Conservation (phyloP, 768 basidiomycete species). For the Naganishia randhawae region DNA sequence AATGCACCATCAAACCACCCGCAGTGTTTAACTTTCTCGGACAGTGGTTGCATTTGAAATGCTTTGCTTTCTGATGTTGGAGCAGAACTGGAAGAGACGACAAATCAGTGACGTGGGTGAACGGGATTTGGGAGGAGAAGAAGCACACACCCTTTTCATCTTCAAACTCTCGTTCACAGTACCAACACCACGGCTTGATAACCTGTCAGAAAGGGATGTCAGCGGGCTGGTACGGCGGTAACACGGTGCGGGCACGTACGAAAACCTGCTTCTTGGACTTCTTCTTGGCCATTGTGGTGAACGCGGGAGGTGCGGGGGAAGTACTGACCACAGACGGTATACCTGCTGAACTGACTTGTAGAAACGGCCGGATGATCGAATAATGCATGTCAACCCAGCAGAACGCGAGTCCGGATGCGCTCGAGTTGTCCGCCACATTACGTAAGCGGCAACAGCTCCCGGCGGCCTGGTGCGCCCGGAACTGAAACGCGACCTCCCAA, state of each 20-base stretch:
- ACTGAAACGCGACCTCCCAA: background rate
- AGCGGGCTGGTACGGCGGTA: background rate
- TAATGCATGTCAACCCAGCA: background rate
- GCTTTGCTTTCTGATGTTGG: conserved; percentile 99
- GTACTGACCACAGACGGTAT: background rate
- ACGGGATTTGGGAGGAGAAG: background rate
- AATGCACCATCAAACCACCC: conserved; percentile 93
- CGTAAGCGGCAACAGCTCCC: background rate
- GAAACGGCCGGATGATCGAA: background rate
- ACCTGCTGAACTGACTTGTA: background rate
- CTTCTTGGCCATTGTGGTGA: conserved; percentile 46
- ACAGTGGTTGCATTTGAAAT: conserved; percentile 96
- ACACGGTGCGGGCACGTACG: conserved; percentile 34
- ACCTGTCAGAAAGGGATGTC: conserved; percentile 30
- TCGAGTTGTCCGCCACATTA: background rate
- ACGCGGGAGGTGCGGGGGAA: background rate
- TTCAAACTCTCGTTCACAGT: conserved; percentile 98
- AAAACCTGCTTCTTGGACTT: conserved; percentile 45
- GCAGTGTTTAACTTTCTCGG: conserved; percentile 93
- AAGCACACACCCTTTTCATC: conserved; percentile 84
- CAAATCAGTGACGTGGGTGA: background rate
- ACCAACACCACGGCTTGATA: conserved; percentile 83
- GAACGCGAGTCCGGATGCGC: background rate
- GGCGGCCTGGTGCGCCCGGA: background rate
- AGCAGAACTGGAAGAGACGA: conserved; percentile 68